These are phyloP conservation scores for Leishmania turanica DNA, from an alignment of 208 protist species.

Conservation along the genomic window DNA sequence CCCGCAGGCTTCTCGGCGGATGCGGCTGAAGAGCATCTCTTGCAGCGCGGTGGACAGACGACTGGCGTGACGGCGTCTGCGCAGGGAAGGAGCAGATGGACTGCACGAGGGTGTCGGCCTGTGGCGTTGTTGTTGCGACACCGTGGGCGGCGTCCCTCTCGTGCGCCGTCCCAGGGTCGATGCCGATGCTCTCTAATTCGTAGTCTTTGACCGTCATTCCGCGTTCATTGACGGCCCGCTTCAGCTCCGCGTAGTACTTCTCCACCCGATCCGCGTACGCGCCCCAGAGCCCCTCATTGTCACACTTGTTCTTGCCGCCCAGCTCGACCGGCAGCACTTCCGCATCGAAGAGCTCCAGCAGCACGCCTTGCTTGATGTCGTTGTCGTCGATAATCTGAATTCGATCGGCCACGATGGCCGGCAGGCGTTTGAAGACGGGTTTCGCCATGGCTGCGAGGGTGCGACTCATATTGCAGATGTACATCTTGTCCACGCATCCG, in stretches of 20 bases:
- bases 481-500: slow-evolving; percentile 62
- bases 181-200: slow-evolving; percentile 49
- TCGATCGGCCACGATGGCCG: slow-evolving; percentile 60
- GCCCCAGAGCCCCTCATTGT: slow-evolving; percentile 42
- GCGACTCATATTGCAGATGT: slow-evolving; percentile 73
- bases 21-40: neutral
- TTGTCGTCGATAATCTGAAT: slow-evolving; percentile 50
- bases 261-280: slow-evolving; percentile 40
- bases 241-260: slow-evolving; percentile 55
- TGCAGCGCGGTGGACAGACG: neutral
- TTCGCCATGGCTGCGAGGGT: slow-evolving; percentile 52
- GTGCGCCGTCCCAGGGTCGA: slow-evolving; percentile 11
- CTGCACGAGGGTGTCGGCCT: slow-evolving; percentile 18
- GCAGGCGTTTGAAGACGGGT: slow-evolving; percentile 61
- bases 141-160: neutral
- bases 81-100: slow-evolving; percentile 18
- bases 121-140: slow-evolving; percentile 1
- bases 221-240: slow-evolving; percentile 44
- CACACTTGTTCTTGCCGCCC: slow-evolving; percentile 64
- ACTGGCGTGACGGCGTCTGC: slow-evolving; percentile 6
- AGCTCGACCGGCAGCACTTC: slow-evolving; percentile 57
- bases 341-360: slow-evolving; percentile 60
- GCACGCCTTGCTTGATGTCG: slow-evolving; percentile 43
- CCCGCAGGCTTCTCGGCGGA: neutral
- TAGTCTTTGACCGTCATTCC: slow-evolving; percentile 74